A percentile compares a stretch with the other conserved stretches of the same genome.
Evolutionary conservation across 768 basidiomycete species (phyloP).

Genomic region (Kwoniella bestiolae): DNA sequence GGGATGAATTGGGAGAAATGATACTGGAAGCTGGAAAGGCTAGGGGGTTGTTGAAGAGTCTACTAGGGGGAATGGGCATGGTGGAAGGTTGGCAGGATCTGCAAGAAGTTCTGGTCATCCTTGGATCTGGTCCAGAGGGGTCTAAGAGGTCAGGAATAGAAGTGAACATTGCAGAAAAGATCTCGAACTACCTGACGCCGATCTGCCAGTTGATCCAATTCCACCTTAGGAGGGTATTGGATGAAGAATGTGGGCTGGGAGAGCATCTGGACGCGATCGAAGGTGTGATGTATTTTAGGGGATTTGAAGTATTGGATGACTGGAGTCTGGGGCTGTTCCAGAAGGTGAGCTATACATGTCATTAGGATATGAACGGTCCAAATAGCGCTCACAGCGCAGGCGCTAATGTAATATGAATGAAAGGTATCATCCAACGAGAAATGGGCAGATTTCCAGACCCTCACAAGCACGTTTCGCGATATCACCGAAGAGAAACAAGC

Average conservation of each 20-base stretch:
- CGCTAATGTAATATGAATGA: not conserved
- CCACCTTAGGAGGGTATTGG: conserved; percentile 37
- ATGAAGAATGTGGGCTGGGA: conserved; percentile 47
- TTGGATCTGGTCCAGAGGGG: not conserved
- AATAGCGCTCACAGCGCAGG: not conserved
- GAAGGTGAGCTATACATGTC: conserved; percentile 30
- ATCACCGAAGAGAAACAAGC: conserved; percentile 17
- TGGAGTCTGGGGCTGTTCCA: conserved; percentile 38
- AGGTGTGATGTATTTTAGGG: conserved; percentile 33
- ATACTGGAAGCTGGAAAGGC: conserved; percentile 50
- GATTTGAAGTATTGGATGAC: conserved; percentile 30
- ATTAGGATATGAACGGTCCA: not conserved
- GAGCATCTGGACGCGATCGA: conserved; percentile 53
- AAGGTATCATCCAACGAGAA: conserved; percentile 17
- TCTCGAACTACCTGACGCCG: conserved; percentile 25
- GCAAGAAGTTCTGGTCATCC: not conserved
- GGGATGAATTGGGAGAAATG: conserved; percentile 11
- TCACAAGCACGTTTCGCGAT: conserved; percentile 41
- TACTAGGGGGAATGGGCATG: conserved; percentile 3
- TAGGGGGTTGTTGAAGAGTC: conserved; percentile 32
- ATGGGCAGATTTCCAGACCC: conserved; percentile 46
- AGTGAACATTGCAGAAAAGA: conserved; percentile 8
- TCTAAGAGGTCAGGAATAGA: not conserved
- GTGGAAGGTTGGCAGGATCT: conserved; percentile 21
- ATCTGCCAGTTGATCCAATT: conserved; percentile 33